Percentiles rank a stretch among this genome's conserved stretches.
These are phyloP conservation scores for Tulasnella sp. DNA, from an alignment of 768 basidiomycete genomes.

Conservation along the genomic window DNA sequence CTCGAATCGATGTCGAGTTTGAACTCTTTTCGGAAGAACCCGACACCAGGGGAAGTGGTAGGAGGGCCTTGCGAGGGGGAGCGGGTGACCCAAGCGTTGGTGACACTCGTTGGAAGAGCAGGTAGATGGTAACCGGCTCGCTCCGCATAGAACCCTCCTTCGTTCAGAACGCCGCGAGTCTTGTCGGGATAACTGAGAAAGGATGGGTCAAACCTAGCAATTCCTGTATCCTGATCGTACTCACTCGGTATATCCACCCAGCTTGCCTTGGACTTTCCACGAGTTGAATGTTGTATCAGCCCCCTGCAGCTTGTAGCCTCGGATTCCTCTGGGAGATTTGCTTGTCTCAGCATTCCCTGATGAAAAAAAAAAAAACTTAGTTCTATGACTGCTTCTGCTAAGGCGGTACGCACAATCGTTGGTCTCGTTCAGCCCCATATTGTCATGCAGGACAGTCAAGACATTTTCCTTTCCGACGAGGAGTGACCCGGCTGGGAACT, in stretches of 20 bases:
- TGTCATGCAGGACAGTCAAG: constrained; percentile 57
- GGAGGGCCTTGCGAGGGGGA: not conserved
- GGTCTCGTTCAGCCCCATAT: constrained; percentile 31
- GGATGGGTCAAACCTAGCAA: not conserved
- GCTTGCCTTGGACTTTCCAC: constrained; percentile 74
- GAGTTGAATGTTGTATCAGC: constrained; percentile 42
- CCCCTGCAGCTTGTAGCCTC: constrained; percentile 57
- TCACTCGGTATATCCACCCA: constrained; percentile 59
- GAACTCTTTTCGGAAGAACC: constrained; percentile 75
- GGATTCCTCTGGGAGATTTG: constrained; percentile 69
- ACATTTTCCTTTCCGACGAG: constrained; percentile 53
- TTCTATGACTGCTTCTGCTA: constrained; percentile 60
- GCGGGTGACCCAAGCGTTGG: constrained; percentile 5
- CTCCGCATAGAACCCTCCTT: constrained; percentile 66
- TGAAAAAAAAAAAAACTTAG: constrained; percentile 41
- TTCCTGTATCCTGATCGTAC: constrained; percentile 21
- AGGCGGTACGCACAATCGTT: not conserved
- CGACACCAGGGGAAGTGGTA: constrained; percentile 53
- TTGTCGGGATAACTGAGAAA: constrained; percentile 57
- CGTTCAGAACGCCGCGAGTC: constrained; percentile 59
- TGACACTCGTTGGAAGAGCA: constrained; percentile 33
- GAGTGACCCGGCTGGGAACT: constrained; percentile 52
- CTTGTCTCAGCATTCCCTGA: constrained; percentile 41
- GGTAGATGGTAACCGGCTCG: constrained; percentile 71
- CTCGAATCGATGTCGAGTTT: constrained; percentile 49